A percentile compares a stretch with the other conserved stretches of the same genome.
These are phyloP conservation scores for Neophaeococcomyces aloes DNA, from an alignment of 2,329 filamentous ascomycete species.

Conservation along the genomic window DNA sequence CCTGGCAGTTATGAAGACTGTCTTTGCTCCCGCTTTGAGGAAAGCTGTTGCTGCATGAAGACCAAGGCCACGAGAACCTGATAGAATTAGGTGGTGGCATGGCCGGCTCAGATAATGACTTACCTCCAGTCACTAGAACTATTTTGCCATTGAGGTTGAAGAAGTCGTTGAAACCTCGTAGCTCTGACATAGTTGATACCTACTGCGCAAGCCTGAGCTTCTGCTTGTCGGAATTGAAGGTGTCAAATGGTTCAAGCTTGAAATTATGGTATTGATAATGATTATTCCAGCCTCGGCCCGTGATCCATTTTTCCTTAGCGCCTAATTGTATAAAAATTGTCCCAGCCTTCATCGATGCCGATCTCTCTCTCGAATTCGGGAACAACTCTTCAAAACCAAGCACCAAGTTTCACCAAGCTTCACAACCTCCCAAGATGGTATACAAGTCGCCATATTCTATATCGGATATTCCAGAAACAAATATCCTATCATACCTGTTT, in stretches of 20 bases:
- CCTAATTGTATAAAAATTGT: no score
- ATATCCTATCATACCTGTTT: conserved; percentile 16
- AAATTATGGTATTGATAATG: no score
- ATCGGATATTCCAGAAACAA: conserved; percentile 11
- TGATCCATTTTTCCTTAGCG: no score
- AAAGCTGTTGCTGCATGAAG: conserved; percentile 31
- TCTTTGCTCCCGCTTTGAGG: conserved; percentile 31
- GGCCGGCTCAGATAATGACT: background rate
- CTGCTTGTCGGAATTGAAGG: no score
- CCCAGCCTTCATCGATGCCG: no score
- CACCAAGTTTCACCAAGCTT: no score
- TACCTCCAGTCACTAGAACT: conserved; percentile 13
- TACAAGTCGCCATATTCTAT: conserved; percentile 14
- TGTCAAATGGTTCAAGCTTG: no score
- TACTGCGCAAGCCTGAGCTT: no score
- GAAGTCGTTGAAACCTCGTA: conserved; percentile 10
- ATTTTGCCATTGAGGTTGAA: conserved; percentile 13
- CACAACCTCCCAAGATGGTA: conserved; percentile 12
- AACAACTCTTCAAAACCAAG: no score
- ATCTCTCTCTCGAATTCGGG: no score
- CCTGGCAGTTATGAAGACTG: conserved; percentile 30
- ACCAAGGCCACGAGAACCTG: conserved; percentile 33
- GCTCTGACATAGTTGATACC: conserved; percentile 10
- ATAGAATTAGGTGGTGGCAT: background rate
- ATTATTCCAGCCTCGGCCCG: no score